Percentiles rank a stretch among this genome's conserved stretches.
Evolutionary conservation across 306 rosid species (phyloP).

Genomic region (Lithocarpus polystachyus): DNA sequence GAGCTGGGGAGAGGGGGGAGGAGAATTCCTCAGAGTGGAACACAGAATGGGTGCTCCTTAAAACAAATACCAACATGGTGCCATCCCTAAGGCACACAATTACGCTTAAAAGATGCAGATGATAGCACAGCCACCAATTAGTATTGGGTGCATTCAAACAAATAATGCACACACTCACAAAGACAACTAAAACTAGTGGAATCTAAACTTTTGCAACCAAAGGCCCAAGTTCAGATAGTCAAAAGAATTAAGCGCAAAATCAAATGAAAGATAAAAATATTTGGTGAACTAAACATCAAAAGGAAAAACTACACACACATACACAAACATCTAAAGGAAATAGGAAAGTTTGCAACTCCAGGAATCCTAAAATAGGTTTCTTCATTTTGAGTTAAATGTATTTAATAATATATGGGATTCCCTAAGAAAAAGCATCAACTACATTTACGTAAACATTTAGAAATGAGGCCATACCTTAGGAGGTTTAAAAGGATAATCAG

Average conservation of each 20-base stretch:
- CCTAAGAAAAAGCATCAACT: conserved; percentile 2
- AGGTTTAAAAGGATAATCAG: conserved; percentile 85
- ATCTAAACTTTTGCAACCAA: background rate
- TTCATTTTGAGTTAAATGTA: background rate
- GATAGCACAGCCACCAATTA: too few relatives aligned
- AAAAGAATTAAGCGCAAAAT: background rate
- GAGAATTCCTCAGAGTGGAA: too few relatives aligned
- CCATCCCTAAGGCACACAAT: too few relatives aligned
- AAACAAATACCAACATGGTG: too few relatives aligned
- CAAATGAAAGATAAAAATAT: background rate
- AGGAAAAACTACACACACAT: background rate
- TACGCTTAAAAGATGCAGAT: too few relatives aligned
- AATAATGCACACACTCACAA: background rate
- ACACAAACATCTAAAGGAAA: background rate
- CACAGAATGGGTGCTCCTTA: too few relatives aligned
- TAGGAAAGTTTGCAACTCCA: background rate
- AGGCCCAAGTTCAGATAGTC: too few relatives aligned
- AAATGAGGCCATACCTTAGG: conserved; percentile 50
- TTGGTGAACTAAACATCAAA: background rate
- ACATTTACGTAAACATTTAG: background rate
- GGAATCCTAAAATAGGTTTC: background rate
- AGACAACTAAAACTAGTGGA: background rate
- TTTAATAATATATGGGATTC: background rate
- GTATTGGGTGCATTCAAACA: background rate
- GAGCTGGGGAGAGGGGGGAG: too few relatives aligned